Percentiles rank a stretch among this genome's conserved stretches.
Evolutionary conservation across 2,329 filamentous ascomycete species (phyloP).

Genomic region (Penicillium sp.): DNA sequence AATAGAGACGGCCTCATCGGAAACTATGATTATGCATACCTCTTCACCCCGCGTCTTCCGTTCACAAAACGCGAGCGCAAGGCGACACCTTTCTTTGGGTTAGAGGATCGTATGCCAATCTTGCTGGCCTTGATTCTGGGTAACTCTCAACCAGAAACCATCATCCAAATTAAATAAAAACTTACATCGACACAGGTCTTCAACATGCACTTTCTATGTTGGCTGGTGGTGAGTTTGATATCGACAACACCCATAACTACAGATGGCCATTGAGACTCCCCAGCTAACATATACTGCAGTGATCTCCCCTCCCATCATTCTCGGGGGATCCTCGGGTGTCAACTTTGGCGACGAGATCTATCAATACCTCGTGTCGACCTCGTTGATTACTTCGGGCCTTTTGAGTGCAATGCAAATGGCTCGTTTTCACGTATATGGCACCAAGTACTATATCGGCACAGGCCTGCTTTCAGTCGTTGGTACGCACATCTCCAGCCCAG

Average conservation of each 20-base stretch:
- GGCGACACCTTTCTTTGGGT: constrained; percentile 70
- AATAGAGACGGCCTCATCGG: constrained; percentile 74
- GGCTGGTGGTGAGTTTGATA: constrained; percentile 47
- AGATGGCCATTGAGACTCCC: not conserved
- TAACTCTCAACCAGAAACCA: not conserved
- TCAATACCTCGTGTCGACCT: constrained; percentile 70
- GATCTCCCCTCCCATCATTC: constrained; percentile 67
- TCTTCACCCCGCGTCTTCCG: constrained; percentile 80
- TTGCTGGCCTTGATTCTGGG: constrained; percentile 66
- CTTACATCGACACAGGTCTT: constrained; percentile 49
- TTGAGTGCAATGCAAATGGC: constrained; percentile 69
- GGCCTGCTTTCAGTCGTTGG: constrained; percentile 69
- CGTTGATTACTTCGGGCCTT: constrained; percentile 68
- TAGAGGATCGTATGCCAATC: constrained; percentile 70
- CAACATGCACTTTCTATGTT: constrained; percentile 72
- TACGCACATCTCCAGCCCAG: constrained; percentile 7
- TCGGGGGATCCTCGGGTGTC: constrained; percentile 59
- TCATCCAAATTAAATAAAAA: not conserved
- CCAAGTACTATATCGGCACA: constrained; percentile 67
- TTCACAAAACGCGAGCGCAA: constrained; percentile 70
- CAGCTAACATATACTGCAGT: constrained; percentile 40
- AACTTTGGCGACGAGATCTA: constrained; percentile 59
- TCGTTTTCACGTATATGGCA: constrained; percentile 64
- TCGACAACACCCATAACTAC: not conserved
- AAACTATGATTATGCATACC: constrained; percentile 85